A percentile compares a stretch with the other conserved stretches of the same genome.
Evolutionary conservation across 2,329 filamentous ascomycete species (phyloP).

Genomic region (Didymella sp.): DNA sequence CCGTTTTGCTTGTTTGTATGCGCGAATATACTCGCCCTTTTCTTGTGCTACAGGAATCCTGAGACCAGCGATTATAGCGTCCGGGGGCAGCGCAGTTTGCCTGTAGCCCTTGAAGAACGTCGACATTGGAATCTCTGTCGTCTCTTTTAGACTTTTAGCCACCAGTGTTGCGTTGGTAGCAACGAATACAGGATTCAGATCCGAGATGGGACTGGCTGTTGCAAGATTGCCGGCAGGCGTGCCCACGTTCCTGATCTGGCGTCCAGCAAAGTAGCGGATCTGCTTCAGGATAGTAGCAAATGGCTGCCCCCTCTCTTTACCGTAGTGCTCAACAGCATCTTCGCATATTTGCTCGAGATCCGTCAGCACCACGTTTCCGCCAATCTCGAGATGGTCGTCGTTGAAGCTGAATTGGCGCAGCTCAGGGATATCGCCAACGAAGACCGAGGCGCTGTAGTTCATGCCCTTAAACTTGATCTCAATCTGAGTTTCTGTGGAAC

Average conservation of each 20-base stretch:
- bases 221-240: slow-evolving; percentile 94
- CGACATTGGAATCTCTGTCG: slow-evolving; percentile 87
- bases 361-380: slow-evolving; percentile 90
- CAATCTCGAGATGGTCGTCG: slow-evolving; percentile 85
- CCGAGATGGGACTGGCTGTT: slow-evolving; percentile 94
- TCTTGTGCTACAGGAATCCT: slow-evolving; percentile 79
- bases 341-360: slow-evolving; percentile 87
- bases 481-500: slow-evolving; percentile 96
- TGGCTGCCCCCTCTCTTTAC: slow-evolving; percentile 72
- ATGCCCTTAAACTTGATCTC: slow-evolving; percentile 98
- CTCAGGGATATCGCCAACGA: slow-evolving; percentile 90
- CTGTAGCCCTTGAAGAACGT: slow-evolving; percentile 94
- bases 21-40: slow-evolving; percentile 81
- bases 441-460: slow-evolving; percentile 88
- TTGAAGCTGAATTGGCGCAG: slow-evolving; percentile 81
- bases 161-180: slow-evolving; percentile 83
- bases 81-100: slow-evolving; percentile 77
- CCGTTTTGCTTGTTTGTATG: slow-evolving; percentile 95
- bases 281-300: slow-evolving; percentile 94
- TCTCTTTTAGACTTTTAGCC: slow-evolving; percentile 75
- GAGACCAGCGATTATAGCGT: slow-evolving; percentile 86
- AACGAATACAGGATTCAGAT: slow-evolving; percentile 92
- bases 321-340: slow-evolving; percentile 80
- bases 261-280: slow-evolving; percentile 89
- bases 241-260: slow-evolving; percentile 97